phyloP scores from a whole-genome alignment of 2,329 filamentous ascomycete genomes.

The Pseudopyricularia javanii region DNA sequence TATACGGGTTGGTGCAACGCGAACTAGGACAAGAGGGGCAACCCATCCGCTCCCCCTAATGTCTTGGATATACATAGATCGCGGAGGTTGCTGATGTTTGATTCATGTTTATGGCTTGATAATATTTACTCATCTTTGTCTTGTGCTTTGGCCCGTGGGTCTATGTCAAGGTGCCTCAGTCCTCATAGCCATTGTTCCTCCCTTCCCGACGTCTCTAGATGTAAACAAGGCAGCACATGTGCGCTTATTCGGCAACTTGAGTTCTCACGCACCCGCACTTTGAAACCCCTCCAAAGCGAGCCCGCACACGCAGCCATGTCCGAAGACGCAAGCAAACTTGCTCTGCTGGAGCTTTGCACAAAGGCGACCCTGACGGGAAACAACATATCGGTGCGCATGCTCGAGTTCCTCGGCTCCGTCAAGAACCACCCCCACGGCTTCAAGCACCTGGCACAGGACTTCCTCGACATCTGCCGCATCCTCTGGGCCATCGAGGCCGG shows the following conservation, averaged over 20 bases:
- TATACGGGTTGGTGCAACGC: not conserved
- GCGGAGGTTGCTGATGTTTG: not conserved
- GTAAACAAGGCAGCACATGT: not conserved
- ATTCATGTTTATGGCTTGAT: not conserved
- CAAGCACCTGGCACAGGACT: slow-evolving; percentile 48
- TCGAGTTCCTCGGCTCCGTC: slow-evolving; percentile 48
- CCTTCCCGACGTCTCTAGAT: no score
- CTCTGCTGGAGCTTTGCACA: slow-evolving; percentile 37
- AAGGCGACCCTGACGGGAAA: slow-evolving; percentile 48
- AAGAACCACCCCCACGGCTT: slow-evolving; percentile 43
- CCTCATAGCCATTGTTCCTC: no score
- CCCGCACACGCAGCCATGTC: slow-evolving; percentile 7
- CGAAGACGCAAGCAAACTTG: slow-evolving; percentile 13
- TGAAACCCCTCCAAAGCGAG: not conserved
- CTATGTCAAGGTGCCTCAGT: not conserved
- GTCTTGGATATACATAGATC: not conserved
- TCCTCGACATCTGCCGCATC: slow-evolving; percentile 54
- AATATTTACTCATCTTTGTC: not conserved
- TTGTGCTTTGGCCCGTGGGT: not conserved
- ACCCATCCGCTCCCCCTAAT: not conserved
- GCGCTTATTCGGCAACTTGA: not conserved
- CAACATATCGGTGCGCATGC: slow-evolving; percentile 50
- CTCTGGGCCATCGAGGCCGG: slow-evolving; percentile 59
- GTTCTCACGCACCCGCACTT: no score
- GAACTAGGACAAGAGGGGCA: not conserved